Percentiles rank a stretch among this genome's conserved stretches.
Evolutionary conservation across 257 asterid genomes (phyloP).

Genomic region (Jasminum sambac): DNA sequence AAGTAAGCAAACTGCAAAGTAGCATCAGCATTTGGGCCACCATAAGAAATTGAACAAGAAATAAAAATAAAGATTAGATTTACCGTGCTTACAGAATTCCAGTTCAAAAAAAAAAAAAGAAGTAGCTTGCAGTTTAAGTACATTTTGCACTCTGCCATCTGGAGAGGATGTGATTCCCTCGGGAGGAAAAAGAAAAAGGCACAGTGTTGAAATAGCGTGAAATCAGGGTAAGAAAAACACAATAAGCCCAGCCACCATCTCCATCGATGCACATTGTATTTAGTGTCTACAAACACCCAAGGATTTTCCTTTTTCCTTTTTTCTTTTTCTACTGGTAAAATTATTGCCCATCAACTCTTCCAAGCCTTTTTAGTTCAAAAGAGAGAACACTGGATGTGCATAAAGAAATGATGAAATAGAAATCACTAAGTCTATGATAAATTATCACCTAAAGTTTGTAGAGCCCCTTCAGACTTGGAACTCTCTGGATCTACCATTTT

Average conservation of each 20-base stretch:
- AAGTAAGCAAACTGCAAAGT: background rate
- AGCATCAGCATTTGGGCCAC: background rate
- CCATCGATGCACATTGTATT: background rate
- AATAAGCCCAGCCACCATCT: background rate
- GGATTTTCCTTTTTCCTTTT: background rate
- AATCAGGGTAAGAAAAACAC: background rate
- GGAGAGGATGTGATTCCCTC: slow-evolving; percentile 5
- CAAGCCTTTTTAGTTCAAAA: background rate
- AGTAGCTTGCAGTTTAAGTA: background rate
- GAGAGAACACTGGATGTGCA: background rate
- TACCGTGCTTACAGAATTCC: slow-evolving; percentile 9
- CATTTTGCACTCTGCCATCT: slow-evolving; percentile 1
- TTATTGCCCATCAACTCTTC: slow-evolving; percentile 5
- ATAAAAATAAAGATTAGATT: background rate
- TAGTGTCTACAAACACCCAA: slow-evolving; percentile 16
- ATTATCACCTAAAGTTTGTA: slow-evolving; percentile 39
- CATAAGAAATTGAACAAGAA: background rate
- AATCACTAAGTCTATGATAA: slow-evolving; percentile 14
- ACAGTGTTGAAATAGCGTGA: background rate
- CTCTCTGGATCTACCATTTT: slow-evolving; percentile 31
- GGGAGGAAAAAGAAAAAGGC: background rate
- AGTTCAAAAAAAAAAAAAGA: background rate
- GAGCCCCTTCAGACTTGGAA: slow-evolving; percentile 38
- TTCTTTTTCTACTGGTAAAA: slow-evolving; percentile 9
- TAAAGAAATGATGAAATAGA: slow-evolving; percentile 3